These are phyloP conservation scores for Chlorella sp. DNA, from an alignment of 139 green algal species.

Conservation along the genomic window DNA sequence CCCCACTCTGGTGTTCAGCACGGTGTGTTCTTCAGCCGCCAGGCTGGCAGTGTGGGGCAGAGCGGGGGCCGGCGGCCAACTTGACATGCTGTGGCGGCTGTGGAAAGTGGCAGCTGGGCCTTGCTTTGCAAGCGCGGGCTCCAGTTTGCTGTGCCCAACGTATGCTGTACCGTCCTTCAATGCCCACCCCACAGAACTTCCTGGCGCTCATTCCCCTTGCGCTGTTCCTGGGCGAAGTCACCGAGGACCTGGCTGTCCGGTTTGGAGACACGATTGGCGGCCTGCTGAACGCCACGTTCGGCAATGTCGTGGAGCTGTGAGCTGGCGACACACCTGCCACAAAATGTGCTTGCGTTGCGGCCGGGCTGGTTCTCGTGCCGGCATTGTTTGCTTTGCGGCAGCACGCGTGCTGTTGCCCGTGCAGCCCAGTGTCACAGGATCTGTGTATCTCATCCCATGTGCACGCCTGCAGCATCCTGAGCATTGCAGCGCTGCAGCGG, in stretches of 20 bases:
- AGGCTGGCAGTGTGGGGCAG: too few relatives aligned
- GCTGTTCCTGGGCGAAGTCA: constrained; percentile 90
- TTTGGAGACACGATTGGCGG: constrained; percentile 81
- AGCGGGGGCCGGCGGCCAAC: too few relatives aligned
- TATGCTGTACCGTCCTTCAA: too few relatives aligned
- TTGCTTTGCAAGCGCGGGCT: neutral
- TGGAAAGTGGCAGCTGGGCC: neutral
- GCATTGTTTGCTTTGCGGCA: too few relatives aligned
- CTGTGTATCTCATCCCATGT: too few relatives aligned
- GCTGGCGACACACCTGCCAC: too few relatives aligned
- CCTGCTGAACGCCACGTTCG: constrained; percentile 92
- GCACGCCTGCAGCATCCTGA: constrained; percentile 81
- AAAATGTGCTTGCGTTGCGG: too few relatives aligned
- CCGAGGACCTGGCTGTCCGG: constrained; percentile 86
- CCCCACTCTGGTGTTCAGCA: constrained; percentile 57
- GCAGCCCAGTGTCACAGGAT: too few relatives aligned
- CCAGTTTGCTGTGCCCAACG: too few relatives aligned
- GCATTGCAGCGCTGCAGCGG: constrained; percentile 78
- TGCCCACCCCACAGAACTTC: constrained; percentile 74
- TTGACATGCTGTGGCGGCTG: too few relatives aligned
- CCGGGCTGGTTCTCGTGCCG: too few relatives aligned
- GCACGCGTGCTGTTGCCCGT: too few relatives aligned
- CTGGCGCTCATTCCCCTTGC: constrained; percentile 84
- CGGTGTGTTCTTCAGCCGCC: constrained; percentile 31
- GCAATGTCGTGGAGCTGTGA: constrained; percentile 93